These are phyloP conservation scores for Arachnopeziza araneosa DNA, from an alignment of 2,329 filamentous ascomycete genomes.

Conservation along the genomic window DNA sequence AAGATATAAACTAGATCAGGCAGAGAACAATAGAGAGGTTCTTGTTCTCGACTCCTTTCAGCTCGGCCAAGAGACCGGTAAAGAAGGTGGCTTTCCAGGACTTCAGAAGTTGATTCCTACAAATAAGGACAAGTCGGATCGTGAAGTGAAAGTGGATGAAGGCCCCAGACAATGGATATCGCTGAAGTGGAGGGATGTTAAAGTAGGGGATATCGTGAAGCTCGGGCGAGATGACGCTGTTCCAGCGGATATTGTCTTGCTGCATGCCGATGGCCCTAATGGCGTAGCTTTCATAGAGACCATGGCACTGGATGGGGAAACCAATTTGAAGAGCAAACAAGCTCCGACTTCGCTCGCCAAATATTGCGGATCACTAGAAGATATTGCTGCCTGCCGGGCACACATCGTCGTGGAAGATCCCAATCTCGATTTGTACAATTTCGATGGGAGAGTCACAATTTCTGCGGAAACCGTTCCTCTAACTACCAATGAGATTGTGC, in stretches of 20 bases:
- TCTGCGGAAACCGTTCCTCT: slow-evolving; percentile 58
- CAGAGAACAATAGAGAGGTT: slow-evolving; percentile 70
- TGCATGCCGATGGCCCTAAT: slow-evolving; percentile 73
- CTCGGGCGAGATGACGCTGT: slow-evolving; percentile 69
- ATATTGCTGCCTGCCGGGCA: slow-evolving; percentile 50
- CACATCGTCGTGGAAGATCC: slow-evolving; percentile 71
- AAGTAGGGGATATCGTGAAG: slow-evolving; percentile 66
- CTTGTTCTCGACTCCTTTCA: slow-evolving; percentile 21
- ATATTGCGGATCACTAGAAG: slow-evolving; percentile 48
- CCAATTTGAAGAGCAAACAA: slow-evolving; percentile 74
- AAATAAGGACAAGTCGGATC: neutral
- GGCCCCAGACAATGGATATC: slow-evolving; percentile 37
- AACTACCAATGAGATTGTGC: slow-evolving; percentile 76
- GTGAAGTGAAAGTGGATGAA: neutral
- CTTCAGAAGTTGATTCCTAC: no score
- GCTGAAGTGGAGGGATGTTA: slow-evolving; percentile 62
- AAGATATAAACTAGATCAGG: slow-evolving; percentile 76
- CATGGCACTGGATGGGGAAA: slow-evolving; percentile 80
- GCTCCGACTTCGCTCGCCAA: slow-evolving; percentile 57
- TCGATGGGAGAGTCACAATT: slow-evolving; percentile 62
- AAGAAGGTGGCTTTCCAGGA: neutral
- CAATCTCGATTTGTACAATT: slow-evolving; percentile 71
- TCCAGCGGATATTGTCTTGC: slow-evolving; percentile 75
- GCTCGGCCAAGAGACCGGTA: neutral
- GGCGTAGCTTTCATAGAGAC: slow-evolving; percentile 79